Evolutionary conservation across 768 basidiomycete species (phyloP).

Genomic region (Mycena floridula): DNA sequence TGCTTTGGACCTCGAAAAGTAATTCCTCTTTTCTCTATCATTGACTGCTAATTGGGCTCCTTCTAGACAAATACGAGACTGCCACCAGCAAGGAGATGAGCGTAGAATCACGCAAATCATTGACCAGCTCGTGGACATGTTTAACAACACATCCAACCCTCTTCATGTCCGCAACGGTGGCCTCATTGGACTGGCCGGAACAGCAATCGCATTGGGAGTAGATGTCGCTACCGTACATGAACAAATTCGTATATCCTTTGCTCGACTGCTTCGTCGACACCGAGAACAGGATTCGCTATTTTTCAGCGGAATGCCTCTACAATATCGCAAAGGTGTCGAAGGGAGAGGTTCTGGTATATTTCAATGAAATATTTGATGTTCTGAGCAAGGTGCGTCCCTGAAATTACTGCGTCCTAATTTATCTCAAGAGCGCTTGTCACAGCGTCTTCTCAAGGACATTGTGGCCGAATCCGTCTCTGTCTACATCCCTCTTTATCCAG

Average conservation of each 20-base stretch:
- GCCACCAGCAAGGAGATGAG: conserved; percentile 74
- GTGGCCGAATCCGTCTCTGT: conserved; percentile 95
- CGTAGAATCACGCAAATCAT: conserved; percentile 82
- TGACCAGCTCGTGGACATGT: conserved; percentile 93
- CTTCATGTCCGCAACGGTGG: conserved; percentile 92
- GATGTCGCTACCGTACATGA: conserved; percentile 93
- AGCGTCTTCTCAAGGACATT: conserved; percentile 93
- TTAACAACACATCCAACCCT: conserved; percentile 74
- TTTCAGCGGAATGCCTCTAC: conserved; percentile 96
- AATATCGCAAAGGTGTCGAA: conserved; percentile 98
- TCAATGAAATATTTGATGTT: conserved; percentile 97
- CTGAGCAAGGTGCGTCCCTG: conserved; percentile 78
- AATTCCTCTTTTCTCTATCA: conserved; percentile 11
- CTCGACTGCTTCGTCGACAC: conserved; percentile 89
- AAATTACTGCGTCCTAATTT: conserved; percentile 1
- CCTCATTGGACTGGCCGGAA: conserved; percentile 91
- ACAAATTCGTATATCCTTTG: conserved; percentile 84
- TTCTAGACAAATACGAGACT: conserved; percentile 77
- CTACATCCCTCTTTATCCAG: conserved; percentile 84
- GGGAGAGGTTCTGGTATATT: conserved; percentile 93
- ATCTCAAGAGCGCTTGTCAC: conserved; percentile 80
- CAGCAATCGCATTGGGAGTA: conserved; percentile 93
- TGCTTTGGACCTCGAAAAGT: conserved; percentile 96
- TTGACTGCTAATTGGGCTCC: conserved; percentile 3
- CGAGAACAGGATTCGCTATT: conserved; percentile 94